phyloP scores from a whole-genome alignment of 2,329 filamentous ascomycete genomes.

The Pseudocercospora pini-densiflorae region DNA sequence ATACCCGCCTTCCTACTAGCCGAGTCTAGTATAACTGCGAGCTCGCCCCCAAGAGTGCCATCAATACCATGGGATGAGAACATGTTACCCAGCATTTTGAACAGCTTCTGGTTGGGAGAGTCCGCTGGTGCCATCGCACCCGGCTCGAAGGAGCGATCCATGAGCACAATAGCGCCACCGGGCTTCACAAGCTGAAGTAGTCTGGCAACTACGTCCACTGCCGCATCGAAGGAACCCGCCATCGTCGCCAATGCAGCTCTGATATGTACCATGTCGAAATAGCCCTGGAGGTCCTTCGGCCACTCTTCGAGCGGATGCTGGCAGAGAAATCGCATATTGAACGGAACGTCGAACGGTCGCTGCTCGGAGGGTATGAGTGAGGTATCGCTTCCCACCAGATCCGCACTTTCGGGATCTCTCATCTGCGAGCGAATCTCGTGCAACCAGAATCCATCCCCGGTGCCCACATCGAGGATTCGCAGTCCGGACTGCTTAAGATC shows the following conservation, averaged over 20 bases:
- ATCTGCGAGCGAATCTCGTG: slow-evolving; percentile 14
- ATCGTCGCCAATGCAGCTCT: neutral
- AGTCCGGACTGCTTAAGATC: slow-evolving; percentile 6
- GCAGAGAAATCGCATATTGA: slow-evolving; percentile 18
- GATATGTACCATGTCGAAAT: slow-evolving; percentile 18
- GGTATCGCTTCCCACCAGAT: slow-evolving; percentile 17
- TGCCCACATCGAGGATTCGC: slow-evolving; percentile 13
- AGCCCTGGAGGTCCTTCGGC: slow-evolving; percentile 17
- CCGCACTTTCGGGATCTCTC: slow-evolving; percentile 9
- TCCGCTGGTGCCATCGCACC: neutral
- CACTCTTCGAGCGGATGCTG: slow-evolving; percentile 10
- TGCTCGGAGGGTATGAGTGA: slow-evolving; percentile 8
- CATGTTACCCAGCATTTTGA: slow-evolving; percentile 16
- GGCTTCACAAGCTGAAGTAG: slow-evolving; percentile 17
- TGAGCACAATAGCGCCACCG: slow-evolving; percentile 8
- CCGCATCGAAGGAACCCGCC: slow-evolving; percentile 8
- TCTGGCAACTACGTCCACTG: slow-evolving; percentile 8
- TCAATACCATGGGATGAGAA: slow-evolving; percentile 11
- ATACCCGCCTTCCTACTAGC: slow-evolving; percentile 14
- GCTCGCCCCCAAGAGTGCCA: slow-evolving; percentile 14
- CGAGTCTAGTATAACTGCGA: slow-evolving; percentile 16
- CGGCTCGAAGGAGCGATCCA: slow-evolving; percentile 11
- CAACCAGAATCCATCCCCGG: slow-evolving; percentile 18
- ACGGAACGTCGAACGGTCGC: slow-evolving; percentile 15
- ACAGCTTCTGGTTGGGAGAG: slow-evolving; percentile 11